Percentiles rank a stretch among this genome's conserved stretches.
Conservation (phyloP, 2,329 filamentous ascomycete genomes). For the Scorias spongiosa region DNA sequence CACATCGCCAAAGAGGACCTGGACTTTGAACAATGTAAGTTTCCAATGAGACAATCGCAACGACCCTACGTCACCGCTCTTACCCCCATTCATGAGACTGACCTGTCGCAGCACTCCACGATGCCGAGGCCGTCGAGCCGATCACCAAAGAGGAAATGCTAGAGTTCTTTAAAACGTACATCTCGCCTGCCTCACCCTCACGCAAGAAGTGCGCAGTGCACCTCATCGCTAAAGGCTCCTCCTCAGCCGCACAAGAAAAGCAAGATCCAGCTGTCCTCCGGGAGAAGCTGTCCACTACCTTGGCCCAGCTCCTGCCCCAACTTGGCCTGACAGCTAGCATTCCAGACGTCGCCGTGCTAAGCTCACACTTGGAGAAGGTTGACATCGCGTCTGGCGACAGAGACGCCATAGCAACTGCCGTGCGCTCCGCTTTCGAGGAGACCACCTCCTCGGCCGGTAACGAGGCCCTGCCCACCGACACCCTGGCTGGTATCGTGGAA, state of each 20-base stretch:
- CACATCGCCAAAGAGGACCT: conserved; percentile 77
- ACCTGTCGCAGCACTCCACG: conserved; percentile 44
- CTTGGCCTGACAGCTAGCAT: conserved; percentile 33
- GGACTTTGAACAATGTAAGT: conserved; percentile 72
- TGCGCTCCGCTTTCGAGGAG: not conserved
- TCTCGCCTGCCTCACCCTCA: conserved; percentile 55
- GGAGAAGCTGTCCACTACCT: conserved; percentile 25
- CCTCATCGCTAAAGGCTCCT: conserved; percentile 53
- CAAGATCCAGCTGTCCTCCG: conserved; percentile 26
- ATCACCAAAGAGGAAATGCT: conserved; percentile 69
- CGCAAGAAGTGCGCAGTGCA: conserved; percentile 79
- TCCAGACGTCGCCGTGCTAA: conserved; percentile 24
- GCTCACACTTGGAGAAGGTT: conserved; percentile 26
- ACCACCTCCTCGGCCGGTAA: conserved; percentile 20
- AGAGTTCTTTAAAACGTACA: conserved; percentile 61
- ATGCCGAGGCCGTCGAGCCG: conserved; percentile 57
- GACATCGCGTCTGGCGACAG: conserved; percentile 30
- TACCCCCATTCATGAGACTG: not conserved
- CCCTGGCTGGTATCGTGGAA: conserved; percentile 33
- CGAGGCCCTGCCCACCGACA: conserved; percentile 29
- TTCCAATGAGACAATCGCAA: not conserved
- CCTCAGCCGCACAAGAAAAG: conserved; percentile 19
- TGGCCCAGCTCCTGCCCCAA: conserved; percentile 32
- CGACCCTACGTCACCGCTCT: not conserved
- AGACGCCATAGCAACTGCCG: conserved; percentile 20